Evolutionary conservation across 257 asterid species (phyloP).

Genomic region (Catharanthus roseus): DNA sequence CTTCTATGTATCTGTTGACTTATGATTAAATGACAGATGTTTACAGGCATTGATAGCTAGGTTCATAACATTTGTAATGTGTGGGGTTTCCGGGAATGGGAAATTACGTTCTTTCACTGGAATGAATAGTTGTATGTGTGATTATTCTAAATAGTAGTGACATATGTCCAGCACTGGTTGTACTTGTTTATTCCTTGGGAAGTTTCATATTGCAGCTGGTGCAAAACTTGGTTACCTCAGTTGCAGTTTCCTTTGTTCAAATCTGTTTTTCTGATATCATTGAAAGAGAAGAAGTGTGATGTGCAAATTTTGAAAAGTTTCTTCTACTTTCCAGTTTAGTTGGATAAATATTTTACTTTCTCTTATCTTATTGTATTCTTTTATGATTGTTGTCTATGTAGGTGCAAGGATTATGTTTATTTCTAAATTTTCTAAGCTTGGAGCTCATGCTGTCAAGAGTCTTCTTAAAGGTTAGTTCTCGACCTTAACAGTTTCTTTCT

Average conservation of each 20-base stretch:
- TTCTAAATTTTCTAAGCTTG: conserved; percentile 23
- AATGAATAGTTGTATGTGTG: neutral
- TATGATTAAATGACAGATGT: neutral
- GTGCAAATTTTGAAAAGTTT: neutral
- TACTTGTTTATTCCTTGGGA: neutral
- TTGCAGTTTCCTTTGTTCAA: neutral
- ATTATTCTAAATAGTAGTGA: neutral
- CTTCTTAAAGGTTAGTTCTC: conserved; percentile 16
- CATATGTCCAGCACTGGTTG: neutral
- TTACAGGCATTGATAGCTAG: neutral
- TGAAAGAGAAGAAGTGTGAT: neutral
- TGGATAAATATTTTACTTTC: neutral
- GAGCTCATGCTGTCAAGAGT: conserved; percentile 20
- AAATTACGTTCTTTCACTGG: neutral
- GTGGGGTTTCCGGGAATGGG: neutral
- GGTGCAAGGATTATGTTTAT: conserved; percentile 19
- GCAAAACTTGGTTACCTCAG: neutral
- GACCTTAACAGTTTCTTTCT: neutral
- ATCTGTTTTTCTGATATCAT: neutral
- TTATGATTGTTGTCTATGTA: neutral
- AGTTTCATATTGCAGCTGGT: neutral
- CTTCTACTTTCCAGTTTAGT: neutral
- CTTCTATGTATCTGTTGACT: neutral
- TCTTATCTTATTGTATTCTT: neutral
- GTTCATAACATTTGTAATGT: neutral